phyloP scores from a whole-genome alignment of 1,284 basidiomycete species.

The Porodaedalea pini region DNA sequence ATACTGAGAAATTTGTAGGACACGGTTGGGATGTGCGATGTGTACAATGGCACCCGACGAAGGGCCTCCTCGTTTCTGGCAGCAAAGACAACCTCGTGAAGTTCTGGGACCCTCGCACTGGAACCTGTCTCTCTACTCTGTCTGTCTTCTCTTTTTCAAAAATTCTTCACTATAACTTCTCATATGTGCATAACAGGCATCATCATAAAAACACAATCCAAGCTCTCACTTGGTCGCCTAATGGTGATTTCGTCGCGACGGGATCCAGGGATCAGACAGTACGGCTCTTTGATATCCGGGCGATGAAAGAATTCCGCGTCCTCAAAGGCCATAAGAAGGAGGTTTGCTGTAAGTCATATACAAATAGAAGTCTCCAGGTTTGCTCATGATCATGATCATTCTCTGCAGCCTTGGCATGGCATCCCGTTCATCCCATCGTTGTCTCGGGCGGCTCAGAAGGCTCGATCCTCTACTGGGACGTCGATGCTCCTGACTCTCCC shows the following conservation, averaged over 20 bases:
- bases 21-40: slow-evolving; percentile 99
- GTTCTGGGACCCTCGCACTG: slow-evolving; percentile 96
- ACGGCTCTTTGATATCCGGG: slow-evolving; percentile 96
- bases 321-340: slow-evolving; percentile 96
- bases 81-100: slow-evolving; percentile 98
- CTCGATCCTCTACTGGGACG: slow-evolving; percentile 89
- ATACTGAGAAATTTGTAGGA: slow-evolving; percentile 44
- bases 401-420: slow-evolving; percentile 84
- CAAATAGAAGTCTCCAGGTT: background rate
- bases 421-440: slow-evolving; percentile 89
- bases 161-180: slow-evolving; percentile 11
- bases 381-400: slow-evolving; percentile 2
- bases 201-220: slow-evolving; percentile 98
- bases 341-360: slow-evolving; percentile 81
- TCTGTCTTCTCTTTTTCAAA: background rate
- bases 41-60: slow-evolving; percentile 97
- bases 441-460: slow-evolving; percentile 94
- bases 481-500: slow-evolving; percentile 51
- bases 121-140: slow-evolving; percentile 84
- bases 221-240: slow-evolving; percentile 87
- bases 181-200: slow-evolving; percentile 82
- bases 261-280: slow-evolving; percentile 93
- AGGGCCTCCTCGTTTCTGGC: slow-evolving; percentile 90
- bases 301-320: slow-evolving; percentile 91
- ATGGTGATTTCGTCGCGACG: slow-evolving; percentile 90